Evolutionary conservation across 2,329 filamentous ascomycete species (phyloP).

Genomic region (Calonectria ilicicola): DNA sequence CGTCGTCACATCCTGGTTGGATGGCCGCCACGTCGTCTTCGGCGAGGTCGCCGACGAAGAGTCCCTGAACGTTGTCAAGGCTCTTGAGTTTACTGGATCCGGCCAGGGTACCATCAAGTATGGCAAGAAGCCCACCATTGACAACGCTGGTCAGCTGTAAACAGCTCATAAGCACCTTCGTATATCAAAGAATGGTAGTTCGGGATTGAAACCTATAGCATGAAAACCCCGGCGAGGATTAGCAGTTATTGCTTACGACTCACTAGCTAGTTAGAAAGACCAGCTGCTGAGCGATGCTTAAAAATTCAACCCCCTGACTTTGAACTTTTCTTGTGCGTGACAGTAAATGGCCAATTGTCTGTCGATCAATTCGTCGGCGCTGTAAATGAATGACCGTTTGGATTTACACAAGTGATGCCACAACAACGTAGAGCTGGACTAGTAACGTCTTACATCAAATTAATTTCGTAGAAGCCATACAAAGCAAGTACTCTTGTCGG

Average conservation of each 20-base stretch:
- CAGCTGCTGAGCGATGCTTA: conserved; percentile 35
- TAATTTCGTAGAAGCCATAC: background rate
- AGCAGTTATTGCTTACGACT: conserved; percentile 31
- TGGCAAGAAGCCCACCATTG: conserved; percentile 69
- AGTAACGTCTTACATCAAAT: background rate
- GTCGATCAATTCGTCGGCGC: background rate
- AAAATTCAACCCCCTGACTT: conserved; percentile 29
- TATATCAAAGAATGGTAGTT: conserved; percentile 19
- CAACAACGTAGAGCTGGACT: background rate
- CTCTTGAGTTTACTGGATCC: conserved; percentile 69
- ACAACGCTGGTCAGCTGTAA: conserved; percentile 64
- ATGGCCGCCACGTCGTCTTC: conserved; percentile 88
- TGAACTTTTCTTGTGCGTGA: background rate
- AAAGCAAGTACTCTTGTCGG: background rate
- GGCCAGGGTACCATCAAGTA: conserved; percentile 67
- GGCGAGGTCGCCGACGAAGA: conserved; percentile 73
- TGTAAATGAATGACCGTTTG: background rate
- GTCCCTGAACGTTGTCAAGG: conserved; percentile 67
- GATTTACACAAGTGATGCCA: no score
- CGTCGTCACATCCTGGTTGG: conserved; percentile 86
- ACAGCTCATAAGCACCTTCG: conserved; percentile 13
- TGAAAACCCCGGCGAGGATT: conserved; percentile 34
- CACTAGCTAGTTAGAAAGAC: conserved; percentile 28
- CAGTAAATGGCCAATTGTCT: background rate
- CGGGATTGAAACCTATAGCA: conserved; percentile 32